phyloP scores from a whole-genome alignment of 768 basidiomycete species.

The Suillus lakei region DNA sequence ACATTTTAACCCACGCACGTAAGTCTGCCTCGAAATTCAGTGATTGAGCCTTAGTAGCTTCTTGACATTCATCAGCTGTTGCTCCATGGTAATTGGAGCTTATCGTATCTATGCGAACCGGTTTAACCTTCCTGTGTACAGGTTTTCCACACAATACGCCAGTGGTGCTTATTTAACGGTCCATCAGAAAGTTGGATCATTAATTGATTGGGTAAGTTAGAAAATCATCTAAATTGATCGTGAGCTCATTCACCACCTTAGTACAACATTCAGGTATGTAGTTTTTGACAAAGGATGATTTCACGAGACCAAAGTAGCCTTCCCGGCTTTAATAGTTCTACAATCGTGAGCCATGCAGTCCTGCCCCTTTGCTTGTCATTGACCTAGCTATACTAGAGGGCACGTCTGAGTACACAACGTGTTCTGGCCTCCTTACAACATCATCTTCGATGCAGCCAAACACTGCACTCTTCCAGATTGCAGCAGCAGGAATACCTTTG shows the following conservation, averaged over 20 bases:
- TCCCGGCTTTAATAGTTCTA: slow-evolving; percentile 43
- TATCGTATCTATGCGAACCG: not conserved
- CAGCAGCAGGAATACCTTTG: slow-evolving; percentile 56
- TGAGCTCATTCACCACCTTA: not conserved
- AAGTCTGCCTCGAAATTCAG: slow-evolving; percentile 34
- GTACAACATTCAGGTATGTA: slow-evolving; percentile 18
- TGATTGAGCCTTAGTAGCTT: not conserved
- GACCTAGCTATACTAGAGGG: slow-evolving; percentile 34
- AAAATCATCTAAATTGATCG: not conserved
- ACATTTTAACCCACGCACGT: slow-evolving; percentile 41
- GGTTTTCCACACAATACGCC: slow-evolving; percentile 42
- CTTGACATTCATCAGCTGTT: slow-evolving; percentile 35
- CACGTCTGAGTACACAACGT: slow-evolving; percentile 41
- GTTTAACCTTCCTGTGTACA: slow-evolving; percentile 6
- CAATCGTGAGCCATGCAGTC: slow-evolving; percentile 26
- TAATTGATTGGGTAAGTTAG: slow-evolving; percentile 48
- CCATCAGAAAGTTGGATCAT: slow-evolving; percentile 42
- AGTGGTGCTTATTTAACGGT: slow-evolving; percentile 46
- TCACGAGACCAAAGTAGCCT: not conserved
- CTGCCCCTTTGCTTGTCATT: not conserved
- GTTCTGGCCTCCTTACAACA: slow-evolving; percentile 40
- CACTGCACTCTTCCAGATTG: slow-evolving; percentile 53
- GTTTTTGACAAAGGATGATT: not conserved
- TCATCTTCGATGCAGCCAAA: slow-evolving; percentile 47
- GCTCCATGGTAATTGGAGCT: slow-evolving; percentile 41